These are phyloP conservation scores for Phytophthora vignae DNA, from an alignment of 352 stramenopile species.

Conservation along the genomic window DNA sequence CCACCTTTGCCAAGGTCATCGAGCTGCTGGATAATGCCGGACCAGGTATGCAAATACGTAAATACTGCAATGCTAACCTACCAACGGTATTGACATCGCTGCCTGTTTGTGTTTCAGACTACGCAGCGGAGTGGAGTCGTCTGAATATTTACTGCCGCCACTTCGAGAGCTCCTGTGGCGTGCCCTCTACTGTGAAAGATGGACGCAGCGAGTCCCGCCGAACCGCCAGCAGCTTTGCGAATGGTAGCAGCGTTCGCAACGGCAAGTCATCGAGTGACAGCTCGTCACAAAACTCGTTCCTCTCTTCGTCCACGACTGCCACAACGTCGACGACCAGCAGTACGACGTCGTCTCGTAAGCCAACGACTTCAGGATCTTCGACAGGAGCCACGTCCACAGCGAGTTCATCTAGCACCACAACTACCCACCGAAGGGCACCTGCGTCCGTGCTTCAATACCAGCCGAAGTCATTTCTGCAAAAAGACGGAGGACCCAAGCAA, in stretches of 20 bases:
- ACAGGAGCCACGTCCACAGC: slow-evolving; percentile 19
- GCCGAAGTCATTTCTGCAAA: slow-evolving; percentile 76
- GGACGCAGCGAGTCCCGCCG: slow-evolving; percentile 30
- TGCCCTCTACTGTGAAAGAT: slow-evolving; percentile 61
- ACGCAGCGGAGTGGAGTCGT: slow-evolving; percentile 72
- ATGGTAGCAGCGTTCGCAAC: slow-evolving; percentile 22
- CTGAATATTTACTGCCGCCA: slow-evolving; percentile 82
- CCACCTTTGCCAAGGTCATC: slow-evolving; percentile 67
- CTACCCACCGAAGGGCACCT: slow-evolving; percentile 24
- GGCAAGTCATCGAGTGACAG: slow-evolving; percentile 18
- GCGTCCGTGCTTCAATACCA: slow-evolving; percentile 75
- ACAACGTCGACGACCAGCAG: slow-evolving; percentile 23
- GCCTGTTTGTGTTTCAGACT: slow-evolving; percentile 45
- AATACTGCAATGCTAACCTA: neutral
- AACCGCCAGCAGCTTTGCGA: slow-evolving; percentile 13
- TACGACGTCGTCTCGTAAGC: slow-evolving; percentile 23
- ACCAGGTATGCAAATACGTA: slow-evolving; percentile 41
- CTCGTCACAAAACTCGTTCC: slow-evolving; percentile 32
- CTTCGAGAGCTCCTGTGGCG: slow-evolving; percentile 80
- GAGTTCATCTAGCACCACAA: slow-evolving; percentile 22
- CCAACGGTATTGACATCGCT: neutral
- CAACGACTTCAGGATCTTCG: slow-evolving; percentile 17
- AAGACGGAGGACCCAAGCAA: slow-evolving; percentile 36
- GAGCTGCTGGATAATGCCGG: slow-evolving; percentile 71
- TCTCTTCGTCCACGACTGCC: slow-evolving; percentile 23